These are phyloP conservation scores for Erigeron philadelphicus DNA, from an alignment of 140 eudicot genomes.

Conservation along the genomic window DNA sequence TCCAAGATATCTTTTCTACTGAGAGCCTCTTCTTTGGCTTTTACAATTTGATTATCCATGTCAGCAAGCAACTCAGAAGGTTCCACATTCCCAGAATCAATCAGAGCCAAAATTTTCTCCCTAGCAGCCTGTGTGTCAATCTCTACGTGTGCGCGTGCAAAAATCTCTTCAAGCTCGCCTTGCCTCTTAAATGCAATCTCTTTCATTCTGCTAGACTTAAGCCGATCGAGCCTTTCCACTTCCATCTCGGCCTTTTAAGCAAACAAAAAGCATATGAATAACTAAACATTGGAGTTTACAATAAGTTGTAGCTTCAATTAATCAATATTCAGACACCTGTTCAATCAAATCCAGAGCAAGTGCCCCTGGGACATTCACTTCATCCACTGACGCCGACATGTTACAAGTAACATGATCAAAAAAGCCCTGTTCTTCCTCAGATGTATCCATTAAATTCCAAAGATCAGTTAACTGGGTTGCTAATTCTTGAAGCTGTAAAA, in stretches of 20 bases:
- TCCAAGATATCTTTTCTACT: constrained; percentile 76
- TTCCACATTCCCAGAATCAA: constrained; percentile 60
- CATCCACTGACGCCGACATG: constrained; percentile 50
- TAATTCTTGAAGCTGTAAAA: constrained; percentile 55
- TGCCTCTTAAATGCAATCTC: constrained; percentile 67
- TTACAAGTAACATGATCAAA: constrained; percentile 52
- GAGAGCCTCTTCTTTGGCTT: constrained; percentile 70
- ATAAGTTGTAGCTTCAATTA: neutral
- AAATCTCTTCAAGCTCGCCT: constrained; percentile 71
- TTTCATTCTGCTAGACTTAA: constrained; percentile 65
- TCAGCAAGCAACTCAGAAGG: constrained; percentile 59
- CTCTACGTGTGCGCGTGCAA: constrained; percentile 56
- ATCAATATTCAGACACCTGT: constrained; percentile 36
- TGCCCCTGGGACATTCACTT: constrained; percentile 48
- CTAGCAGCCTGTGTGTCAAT: constrained; percentile 56
- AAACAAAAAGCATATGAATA: neutral
- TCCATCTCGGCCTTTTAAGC: constrained; percentile 51
- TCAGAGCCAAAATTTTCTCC: constrained; percentile 47
- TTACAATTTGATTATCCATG: constrained; percentile 71
- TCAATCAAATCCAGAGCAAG: constrained; percentile 60
- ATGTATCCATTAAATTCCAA: constrained; percentile 64
- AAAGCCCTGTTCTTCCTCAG: constrained; percentile 42
- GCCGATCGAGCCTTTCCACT: constrained; percentile 53
- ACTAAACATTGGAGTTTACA: neutral
- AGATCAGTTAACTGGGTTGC: constrained; percentile 57